phyloP scores from a whole-genome alignment of 2,329 filamentous ascomycete species.

The Trichophyton schoenleinii region DNA sequence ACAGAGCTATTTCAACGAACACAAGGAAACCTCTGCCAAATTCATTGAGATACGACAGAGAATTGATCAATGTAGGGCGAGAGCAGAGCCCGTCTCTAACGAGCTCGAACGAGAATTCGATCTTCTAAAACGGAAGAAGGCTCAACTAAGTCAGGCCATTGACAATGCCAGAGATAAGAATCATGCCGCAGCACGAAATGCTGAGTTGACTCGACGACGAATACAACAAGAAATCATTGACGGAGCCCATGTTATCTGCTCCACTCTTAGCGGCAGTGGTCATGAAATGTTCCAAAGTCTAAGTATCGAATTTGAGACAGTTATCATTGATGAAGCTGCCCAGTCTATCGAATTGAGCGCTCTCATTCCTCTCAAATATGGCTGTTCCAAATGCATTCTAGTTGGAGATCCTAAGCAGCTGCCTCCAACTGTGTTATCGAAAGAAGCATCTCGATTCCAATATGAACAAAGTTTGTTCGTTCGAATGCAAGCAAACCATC shows the following conservation, averaged over 20 bases:
- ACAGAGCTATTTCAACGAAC: slow-evolving; percentile 57
- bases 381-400: slow-evolving; percentile 89
- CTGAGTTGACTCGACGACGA: slow-evolving; percentile 69
- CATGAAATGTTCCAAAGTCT: slow-evolving; percentile 95
- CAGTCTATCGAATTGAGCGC: slow-evolving; percentile 97
- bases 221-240: slow-evolving; percentile 87
- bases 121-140: slow-evolving; percentile 62
- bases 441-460: slow-evolving; percentile 79
- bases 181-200: slow-evolving; percentile 66
- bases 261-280: slow-evolving; percentile 86
- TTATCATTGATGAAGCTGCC: slow-evolving; percentile 94
- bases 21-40: slow-evolving; percentile 49
- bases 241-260: slow-evolving; percentile 82
- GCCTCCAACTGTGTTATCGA: slow-evolving; percentile 88
- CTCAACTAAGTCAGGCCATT: slow-evolving; percentile 65
- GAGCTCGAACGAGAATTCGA: slow-evolving; percentile 65
- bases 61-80: slow-evolving; percentile 53
- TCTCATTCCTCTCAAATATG: slow-evolving; percentile 92
- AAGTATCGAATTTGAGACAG: slow-evolving; percentile 94
- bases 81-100: slow-evolving; percentile 31
- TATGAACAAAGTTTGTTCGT: slow-evolving; percentile 98
- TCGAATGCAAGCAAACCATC: slow-evolving; percentile 89
- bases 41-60: slow-evolving; percentile 58
- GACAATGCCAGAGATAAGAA: slow-evolving; percentile 79
- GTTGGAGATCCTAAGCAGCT: slow-evolving; percentile 97